A percentile compares a stretch with the other conserved stretches of the same genome.
phyloP scores from a whole-genome alignment of 768 basidiomycete species.

The Phanerochaete sordida region DNA sequence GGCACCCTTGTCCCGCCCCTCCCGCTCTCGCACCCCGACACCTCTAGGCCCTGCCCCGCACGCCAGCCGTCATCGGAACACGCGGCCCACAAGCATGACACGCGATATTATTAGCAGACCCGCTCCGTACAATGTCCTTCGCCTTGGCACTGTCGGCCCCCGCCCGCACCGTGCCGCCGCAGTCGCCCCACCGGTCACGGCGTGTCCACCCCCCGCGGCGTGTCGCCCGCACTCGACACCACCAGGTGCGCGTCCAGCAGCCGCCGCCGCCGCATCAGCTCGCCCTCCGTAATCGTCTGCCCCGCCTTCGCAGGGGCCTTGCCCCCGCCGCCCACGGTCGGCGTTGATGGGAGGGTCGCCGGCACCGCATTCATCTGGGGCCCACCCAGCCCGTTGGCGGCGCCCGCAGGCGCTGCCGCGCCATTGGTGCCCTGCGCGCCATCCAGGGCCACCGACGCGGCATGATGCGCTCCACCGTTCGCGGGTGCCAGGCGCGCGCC shows the following conservation, averaged over 20 bases:
- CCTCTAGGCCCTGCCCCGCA: too few species aligned
- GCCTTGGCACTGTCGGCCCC: too few species aligned
- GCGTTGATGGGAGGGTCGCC: neutral
- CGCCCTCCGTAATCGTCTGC: constrained; percentile 72
- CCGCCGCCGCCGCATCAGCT: constrained; percentile 75
- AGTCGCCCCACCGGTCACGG: neutral
- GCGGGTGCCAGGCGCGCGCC: neutral
- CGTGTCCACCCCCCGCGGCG: neutral
- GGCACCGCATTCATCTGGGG: neutral
- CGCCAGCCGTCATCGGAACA: too few species aligned
- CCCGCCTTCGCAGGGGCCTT: constrained; percentile 39
- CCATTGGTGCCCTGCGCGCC: neutral
- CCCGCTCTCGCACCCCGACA: too few species aligned
- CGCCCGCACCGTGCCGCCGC: neutral
- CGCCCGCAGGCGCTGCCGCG: neutral
- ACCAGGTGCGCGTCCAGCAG: constrained; percentile 63
- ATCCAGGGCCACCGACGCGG: constrained; percentile 1
- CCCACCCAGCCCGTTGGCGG: neutral
- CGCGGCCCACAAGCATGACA: too few species aligned
- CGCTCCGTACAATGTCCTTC: too few species aligned
- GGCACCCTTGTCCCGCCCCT: neutral
- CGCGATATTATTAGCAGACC: too few species aligned
- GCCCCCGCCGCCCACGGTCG: neutral
- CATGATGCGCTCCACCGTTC: neutral
- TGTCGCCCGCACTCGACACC: constrained; percentile 16